These are phyloP conservation scores for Amesomyces nigricolor DNA, from an alignment of 2,329 filamentous ascomycete genomes.

Conservation along the genomic window DNA sequence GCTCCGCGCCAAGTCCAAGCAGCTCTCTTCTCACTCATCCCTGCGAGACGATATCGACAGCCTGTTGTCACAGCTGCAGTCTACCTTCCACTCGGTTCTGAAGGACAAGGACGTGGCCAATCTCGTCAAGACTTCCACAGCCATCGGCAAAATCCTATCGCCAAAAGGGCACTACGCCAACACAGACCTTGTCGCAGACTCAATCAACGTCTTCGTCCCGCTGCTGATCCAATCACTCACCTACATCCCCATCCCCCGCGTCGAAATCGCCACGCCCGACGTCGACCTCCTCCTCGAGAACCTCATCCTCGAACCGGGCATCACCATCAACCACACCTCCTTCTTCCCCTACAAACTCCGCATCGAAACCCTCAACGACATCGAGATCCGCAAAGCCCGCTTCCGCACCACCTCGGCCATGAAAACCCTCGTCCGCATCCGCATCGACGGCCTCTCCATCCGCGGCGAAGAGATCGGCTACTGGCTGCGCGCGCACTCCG, in stretches of 20 bases:
- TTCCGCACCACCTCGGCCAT: conserved; percentile 60
- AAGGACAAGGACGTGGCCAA: conserved; percentile 67
- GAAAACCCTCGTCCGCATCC: conserved; percentile 69
- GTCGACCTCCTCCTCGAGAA: conserved; percentile 87
- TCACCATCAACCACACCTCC: conserved; percentile 75
- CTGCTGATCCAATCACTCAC: conserved; percentile 71
- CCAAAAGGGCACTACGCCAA: conserved; percentile 60
- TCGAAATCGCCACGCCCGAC: conserved; percentile 80
- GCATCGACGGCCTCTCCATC: conserved; percentile 75
- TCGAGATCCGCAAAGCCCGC: conserved; percentile 75
- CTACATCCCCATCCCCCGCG: conserved; percentile 79
- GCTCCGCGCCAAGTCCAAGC: conserved; percentile 50
- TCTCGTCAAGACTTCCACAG: conserved; percentile 60
- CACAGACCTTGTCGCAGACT: conserved; percentile 66
- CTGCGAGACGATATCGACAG: conserved; percentile 68
- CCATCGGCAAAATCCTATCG: conserved; percentile 64
- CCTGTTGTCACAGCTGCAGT: conserved; percentile 62
- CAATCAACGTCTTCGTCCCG: conserved; percentile 75
- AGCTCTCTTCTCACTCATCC: conserved; percentile 60
- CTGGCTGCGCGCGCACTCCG: conserved; percentile 75
- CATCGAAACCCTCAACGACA: conserved; percentile 76
- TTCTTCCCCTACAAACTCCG: conserved; percentile 83
- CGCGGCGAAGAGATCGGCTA: conserved; percentile 85
- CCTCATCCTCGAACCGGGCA: conserved; percentile 80
- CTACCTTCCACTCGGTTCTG: conserved; percentile 62